Evolutionary conservation across 2,329 filamentous ascomycete species (phyloP), one percentile per base, ranked within the genome.

Genomic region (Cordyceps fumosorosea): DNA sequence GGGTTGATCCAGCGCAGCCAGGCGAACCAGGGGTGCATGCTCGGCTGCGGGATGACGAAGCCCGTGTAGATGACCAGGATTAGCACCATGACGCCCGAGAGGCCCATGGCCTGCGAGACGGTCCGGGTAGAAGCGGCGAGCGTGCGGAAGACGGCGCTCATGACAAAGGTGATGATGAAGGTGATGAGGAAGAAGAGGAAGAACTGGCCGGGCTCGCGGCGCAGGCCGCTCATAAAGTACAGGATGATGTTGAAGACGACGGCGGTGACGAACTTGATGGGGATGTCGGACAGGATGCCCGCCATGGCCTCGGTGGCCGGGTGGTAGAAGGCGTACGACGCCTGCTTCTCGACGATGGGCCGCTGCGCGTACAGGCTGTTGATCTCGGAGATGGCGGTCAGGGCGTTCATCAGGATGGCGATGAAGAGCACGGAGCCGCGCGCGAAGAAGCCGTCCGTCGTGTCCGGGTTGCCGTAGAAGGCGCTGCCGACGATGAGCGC

Each of bases 1-100:
- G 89, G 88, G 63, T 92, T 88, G 56, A 92, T 79, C 75, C 87
- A 91, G 32, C 86, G 83, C 58, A 93, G 88, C 90, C 90, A 93
- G 32, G 84, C 77, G 55, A 89, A 87, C 88, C 89, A 93, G 0
- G 82, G 83, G 24, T 86, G 81, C 88, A 89, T 91, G 68, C 88
- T 67, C 0, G 76, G 75, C 1, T 75, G 70, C 0, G 75, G 69
- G 40, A 84, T 78, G 32, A 78, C 74, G 68, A 88, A 87, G 62
- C 84, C 86, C 0, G 86, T 87, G 70, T 80, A 81, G 26, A 80
- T 85, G 67, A 87, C 79, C 4, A 89, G 78, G 16, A 81, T 81
- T 20, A 89, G 70, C 12, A 88, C 82, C 65, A 85, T 66, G 0
- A 86, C 73, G 24, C 81, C 81, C 0, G 81, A 76, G 2, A 81